phyloP scores from a whole-genome alignment of 75 land plant species.

The Selaginella tamariscina region DNA sequence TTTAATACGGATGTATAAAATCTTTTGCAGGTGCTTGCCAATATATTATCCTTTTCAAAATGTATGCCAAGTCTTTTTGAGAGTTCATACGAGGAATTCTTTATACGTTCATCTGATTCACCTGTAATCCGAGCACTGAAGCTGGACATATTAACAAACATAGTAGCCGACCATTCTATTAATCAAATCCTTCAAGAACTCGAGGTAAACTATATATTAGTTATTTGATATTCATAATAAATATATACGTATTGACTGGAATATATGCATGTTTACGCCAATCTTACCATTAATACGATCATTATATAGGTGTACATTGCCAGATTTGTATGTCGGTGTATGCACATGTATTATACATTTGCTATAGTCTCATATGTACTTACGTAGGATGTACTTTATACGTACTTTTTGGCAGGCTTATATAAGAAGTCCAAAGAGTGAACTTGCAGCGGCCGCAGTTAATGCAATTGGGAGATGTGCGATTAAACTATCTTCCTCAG shows the following conservation, averaged over 20 bases:
- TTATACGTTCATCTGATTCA: slow-evolving; percentile 49
- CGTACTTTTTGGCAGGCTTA: slow-evolving; percentile 50
- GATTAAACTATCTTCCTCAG: slow-evolving; percentile 41
- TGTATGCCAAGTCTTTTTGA: slow-evolving; percentile 61
- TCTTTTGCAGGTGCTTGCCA: slow-evolving; percentile 67
- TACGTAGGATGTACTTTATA: neutral
- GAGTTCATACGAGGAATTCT: slow-evolving; percentile 68
- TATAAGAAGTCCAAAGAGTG: slow-evolving; percentile 65
- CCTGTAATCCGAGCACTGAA: slow-evolving; percentile 63
- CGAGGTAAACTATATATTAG: slow-evolving; percentile 36
- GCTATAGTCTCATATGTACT: no score
- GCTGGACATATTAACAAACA: slow-evolving; percentile 66
- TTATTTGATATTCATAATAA: no score
- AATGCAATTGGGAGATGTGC: slow-evolving; percentile 87
- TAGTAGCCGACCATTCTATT: slow-evolving; percentile 78
- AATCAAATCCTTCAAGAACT: slow-evolving; percentile 62
- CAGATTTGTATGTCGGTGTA: no score
- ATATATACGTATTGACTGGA: no score
- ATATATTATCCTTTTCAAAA: slow-evolving; percentile 61
- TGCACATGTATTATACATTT: no score
- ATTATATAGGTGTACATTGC: no score
- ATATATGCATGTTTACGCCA: no score
- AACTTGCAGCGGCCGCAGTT: no score
- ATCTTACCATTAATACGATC: no score
- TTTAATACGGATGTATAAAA: neutral